Base-by-base conservation (phyloP, 495 filamentous ascomycete species). In the Sporormia fimetaria region DNA sequence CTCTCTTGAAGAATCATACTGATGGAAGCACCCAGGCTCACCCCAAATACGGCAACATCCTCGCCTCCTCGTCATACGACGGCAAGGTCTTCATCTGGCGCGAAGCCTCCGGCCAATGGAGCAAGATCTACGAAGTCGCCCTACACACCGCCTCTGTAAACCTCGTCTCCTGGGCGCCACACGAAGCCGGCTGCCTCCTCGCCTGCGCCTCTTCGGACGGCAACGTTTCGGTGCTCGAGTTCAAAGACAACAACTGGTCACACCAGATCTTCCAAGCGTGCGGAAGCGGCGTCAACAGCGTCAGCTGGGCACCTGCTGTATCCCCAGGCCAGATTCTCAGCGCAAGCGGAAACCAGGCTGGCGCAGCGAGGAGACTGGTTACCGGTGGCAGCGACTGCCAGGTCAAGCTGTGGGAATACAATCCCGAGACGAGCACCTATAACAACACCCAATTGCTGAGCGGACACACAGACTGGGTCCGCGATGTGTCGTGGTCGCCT, bases 61-160 rank as follows among this genome's bases (percentile, higher is more conserved):
- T 99, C 30, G 90, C 90, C 42, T 84, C 77, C 55, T 83, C 87
- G 39, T 80, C 80, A 52, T 96, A 94, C 67, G 92, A 96, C 63
- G 90, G 90, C 64, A 93, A 90, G 62, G 88, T 96, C 47, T 73
- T 95, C 58, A 94, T 99, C 68, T 96, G 87, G 87, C 87, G 87
- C 59, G 90, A 99, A 67, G 77, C 81, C 58, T 64, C 67, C 50
- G 65, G 27, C 25, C 48, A 54, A 44, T 67, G 63, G 63, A 76
- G 80, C 50, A 74, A 78, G 60, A 81, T 94, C 66, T 88, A 86
- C 66, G 81, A 88, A 55, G 88, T 87, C 63, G 75, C 80, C 33
- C 77, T 86, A 12, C 87, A 95, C 71, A 87, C 87, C 57, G 87
- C 87, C 26, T 85, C 79, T 35, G 88, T 95, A 40, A 99, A 99